phyloP scores from a whole-genome alignment of 495 filamentous ascomycete species.

The Penicillium roqueforti region DNA sequence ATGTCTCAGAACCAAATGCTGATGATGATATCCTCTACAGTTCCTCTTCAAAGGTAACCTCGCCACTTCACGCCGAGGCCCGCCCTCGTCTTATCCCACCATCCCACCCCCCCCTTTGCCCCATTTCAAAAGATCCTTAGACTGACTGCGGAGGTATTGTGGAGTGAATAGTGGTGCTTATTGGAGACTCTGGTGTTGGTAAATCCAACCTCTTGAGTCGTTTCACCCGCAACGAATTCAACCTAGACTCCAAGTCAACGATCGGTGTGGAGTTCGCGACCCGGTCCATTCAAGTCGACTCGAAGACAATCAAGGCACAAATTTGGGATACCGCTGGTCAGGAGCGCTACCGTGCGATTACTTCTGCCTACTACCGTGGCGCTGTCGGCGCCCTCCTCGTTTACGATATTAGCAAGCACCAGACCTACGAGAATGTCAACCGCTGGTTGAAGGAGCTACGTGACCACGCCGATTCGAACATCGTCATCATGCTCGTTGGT shows the following conservation, averaged over 20 bases:
- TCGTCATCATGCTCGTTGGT: conserved; percentile 99
- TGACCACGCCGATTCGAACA: conserved; percentile 97
- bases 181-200: conserved; percentile 97
- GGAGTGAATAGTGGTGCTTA: conserved; percentile 75
- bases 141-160: conserved; percentile 21
- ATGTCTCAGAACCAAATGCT: conserved; percentile 12
- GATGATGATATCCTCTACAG: conserved; percentile 44
- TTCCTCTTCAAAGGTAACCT: conserved; percentile 97
- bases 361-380: conserved; percentile 96
- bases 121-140: neutral
- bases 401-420: conserved; percentile 99
- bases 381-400: conserved; percentile 96
- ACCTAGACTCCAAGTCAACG: conserved; percentile 98
- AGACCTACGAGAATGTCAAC: conserved; percentile 98
- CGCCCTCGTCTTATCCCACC: conserved; percentile 8
- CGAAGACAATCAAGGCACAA: conserved; percentile 99
- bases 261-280: conserved; percentile 99
- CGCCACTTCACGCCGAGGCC: conserved; percentile 27
- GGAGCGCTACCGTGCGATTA: conserved; percentile 98
- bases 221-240: conserved; percentile 99
- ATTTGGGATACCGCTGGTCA: conserved; percentile 99
- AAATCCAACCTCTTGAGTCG: conserved; percentile 99
- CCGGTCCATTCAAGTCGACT: conserved; percentile 96
- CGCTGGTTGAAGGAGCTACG: conserved; percentile 98
- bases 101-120: neutral